Evolutionary conservation across 2,329 filamentous ascomycete genomes (phyloP).

Genomic region (Monilinia polystroma): DNA sequence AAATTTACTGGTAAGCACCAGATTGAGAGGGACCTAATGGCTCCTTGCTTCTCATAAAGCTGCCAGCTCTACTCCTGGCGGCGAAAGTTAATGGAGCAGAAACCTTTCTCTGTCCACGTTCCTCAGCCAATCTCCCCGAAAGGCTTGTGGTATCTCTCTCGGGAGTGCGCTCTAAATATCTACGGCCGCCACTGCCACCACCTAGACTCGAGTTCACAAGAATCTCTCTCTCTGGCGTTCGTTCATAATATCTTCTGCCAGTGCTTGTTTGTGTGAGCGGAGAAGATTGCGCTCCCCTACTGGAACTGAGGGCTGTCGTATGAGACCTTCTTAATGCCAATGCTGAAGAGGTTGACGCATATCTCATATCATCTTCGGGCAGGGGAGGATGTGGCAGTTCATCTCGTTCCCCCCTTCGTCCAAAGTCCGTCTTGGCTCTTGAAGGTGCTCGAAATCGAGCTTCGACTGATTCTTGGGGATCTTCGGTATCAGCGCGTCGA

Average conservation of each 20-base stretch:
- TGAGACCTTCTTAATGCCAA: conserved; percentile 33
- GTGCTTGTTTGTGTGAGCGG: conserved; percentile 42
- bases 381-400: conserved; percentile 43
- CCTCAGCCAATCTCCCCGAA: conserved; percentile 33
- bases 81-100: conserved; percentile 33
- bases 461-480: conserved; percentile 44
- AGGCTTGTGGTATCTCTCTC: conserved; percentile 38
- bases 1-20: conserved; percentile 30
- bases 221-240: conserved; percentile 24
- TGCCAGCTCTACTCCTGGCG: conserved; percentile 31
- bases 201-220: conserved; percentile 21
- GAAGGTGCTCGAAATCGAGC: conserved; percentile 56
- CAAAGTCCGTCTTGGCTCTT: conserved; percentile 57
- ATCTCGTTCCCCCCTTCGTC: conserved; percentile 44
- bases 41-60: conserved; percentile 32
- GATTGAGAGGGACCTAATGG: conserved; percentile 29
- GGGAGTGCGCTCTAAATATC: conserved; percentile 37
- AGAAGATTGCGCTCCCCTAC: conserved; percentile 53
- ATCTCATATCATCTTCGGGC: conserved; percentile 33
- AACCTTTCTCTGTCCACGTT: conserved; percentile 35
- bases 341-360: conserved; percentile 4
- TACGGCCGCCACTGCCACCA: conserved; percentile 29
- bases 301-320: conserved; percentile 49
- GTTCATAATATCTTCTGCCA: conserved; percentile 25
- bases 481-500: conserved; percentile 38